A percentile compares a stretch with the other conserved stretches of the same genome.
Conservation (phyloP, 306 rosid species). For the Purshia tridentata region DNA sequence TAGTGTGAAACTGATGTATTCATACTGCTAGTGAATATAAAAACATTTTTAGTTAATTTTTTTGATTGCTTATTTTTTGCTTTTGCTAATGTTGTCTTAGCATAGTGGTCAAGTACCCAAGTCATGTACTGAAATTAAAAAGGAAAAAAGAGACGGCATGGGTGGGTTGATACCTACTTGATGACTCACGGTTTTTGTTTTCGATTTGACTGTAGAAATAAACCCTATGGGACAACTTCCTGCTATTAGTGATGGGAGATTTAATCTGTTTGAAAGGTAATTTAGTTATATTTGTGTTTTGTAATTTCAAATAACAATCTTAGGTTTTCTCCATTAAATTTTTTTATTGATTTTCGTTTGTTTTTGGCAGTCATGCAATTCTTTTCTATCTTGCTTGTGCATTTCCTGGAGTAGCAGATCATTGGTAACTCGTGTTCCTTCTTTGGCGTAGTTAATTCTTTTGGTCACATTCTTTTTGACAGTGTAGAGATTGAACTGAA, state of each 20-base stretch:
- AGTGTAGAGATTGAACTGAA: neutral
- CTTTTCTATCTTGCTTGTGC: constrained; percentile 70
- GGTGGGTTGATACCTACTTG: neutral
- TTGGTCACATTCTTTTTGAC: neutral
- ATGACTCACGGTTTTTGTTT: neutral
- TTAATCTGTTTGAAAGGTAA: constrained; percentile 84
- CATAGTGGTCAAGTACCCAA: neutral
- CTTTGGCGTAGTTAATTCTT: constrained; percentile 4
- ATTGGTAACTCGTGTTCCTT: constrained; percentile 58
- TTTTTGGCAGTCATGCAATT: constrained; percentile 75
- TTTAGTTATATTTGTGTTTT: neutral
- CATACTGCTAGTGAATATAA: neutral
- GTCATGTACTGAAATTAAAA: neutral
- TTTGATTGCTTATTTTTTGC: neutral
- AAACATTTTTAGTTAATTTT: neutral
- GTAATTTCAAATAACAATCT: neutral
- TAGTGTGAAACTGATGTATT: constrained; percentile 4
- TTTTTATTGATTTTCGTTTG: constrained; percentile 10
- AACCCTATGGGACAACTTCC: constrained; percentile 83
- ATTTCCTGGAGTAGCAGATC: constrained; percentile 80
- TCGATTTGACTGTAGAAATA: constrained; percentile 48
- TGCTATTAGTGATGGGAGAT: constrained; percentile 77
- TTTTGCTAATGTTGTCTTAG: neutral
- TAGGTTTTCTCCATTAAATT: neutral
- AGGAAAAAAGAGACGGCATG: neutral